Evolutionary conservation across 768 basidiomycete species (phyloP).

Genomic region (Pseudohyphozyma bogoriensis): DNA sequence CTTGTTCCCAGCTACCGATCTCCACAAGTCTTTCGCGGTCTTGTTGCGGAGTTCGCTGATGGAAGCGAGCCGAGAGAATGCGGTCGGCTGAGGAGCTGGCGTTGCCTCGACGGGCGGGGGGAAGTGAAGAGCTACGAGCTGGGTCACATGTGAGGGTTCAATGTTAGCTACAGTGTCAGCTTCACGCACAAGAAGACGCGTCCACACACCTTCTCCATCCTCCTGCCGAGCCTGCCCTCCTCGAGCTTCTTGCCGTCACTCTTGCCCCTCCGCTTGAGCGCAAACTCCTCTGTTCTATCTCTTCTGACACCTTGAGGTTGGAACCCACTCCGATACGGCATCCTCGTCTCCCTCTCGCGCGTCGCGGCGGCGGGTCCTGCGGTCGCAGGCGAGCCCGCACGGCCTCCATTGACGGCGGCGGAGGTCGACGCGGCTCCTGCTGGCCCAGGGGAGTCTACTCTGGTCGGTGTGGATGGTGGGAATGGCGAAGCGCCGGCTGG

Average conservation of each 20-base stretch:
- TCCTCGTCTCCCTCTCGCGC: slow-evolving; percentile 5
- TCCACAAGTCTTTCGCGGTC: slow-evolving; percentile 61
- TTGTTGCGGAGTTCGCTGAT: too few relatives aligned
- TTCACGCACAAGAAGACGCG: slow-evolving; percentile 23
- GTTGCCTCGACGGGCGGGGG: slow-evolving; percentile 34
- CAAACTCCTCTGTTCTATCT: slow-evolving; percentile 71
- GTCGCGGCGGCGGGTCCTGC: neutral
- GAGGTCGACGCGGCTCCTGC: neutral
- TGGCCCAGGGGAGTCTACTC: neutral
- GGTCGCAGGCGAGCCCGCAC: too few relatives aligned
- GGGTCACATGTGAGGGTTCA: neutral
- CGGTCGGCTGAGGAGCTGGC: too few relatives aligned
- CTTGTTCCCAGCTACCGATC: slow-evolving; percentile 51
- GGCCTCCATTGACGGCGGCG: neutral
- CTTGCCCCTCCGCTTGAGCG: slow-evolving; percentile 39
- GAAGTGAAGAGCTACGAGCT: slow-evolving; percentile 45
- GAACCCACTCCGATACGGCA: slow-evolving; percentile 73
- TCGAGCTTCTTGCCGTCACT: slow-evolving; percentile 56
- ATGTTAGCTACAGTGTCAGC: neutral
- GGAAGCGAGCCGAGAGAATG: too few relatives aligned
- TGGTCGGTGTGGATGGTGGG: neutral
- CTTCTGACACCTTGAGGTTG: slow-evolving; percentile 80
- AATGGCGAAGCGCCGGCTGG: slow-evolving; percentile 8
- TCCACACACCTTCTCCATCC: slow-evolving; percentile 74
- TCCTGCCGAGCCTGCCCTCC: slow-evolving; percentile 68